Evolutionary conservation across 2,329 filamentous ascomycete species (phyloP).

Genomic region (Colletotrichum navitas): DNA sequence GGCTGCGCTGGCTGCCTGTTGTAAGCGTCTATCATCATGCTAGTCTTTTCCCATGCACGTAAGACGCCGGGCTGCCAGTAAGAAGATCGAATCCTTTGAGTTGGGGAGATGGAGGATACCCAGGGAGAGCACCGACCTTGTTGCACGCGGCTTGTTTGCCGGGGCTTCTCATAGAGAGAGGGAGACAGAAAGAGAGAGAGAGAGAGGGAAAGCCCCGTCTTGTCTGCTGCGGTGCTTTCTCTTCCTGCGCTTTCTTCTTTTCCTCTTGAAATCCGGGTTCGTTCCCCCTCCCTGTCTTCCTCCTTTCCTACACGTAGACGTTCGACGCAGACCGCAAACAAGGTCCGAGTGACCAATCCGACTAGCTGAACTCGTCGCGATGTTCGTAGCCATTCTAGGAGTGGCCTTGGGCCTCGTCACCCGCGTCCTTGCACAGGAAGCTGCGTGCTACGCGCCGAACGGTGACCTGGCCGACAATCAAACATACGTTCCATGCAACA

Average conservation of each 20-base stretch:
- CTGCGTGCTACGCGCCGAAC: constrained; percentile 48
- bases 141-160: constrained; percentile 5
- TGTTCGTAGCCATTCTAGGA: constrained; percentile 11
- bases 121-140: neutral
- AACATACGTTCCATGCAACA: constrained; percentile 51
- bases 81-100: constrained; percentile 6
- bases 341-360: neutral
- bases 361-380: neutral
- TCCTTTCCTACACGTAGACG: neutral
- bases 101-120: constrained; percentile 1
- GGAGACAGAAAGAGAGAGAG: constrained; percentile 25
- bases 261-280: neutral
- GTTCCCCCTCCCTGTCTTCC: constrained; percentile 9
- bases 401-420: constrained; percentile 7
- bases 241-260: neutral
- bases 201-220: constrained; percentile 2
- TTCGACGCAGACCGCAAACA: neutral
- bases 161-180: constrained; percentile 19
- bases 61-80: constrained; percentile 24
- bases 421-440: constrained; percentile 16
- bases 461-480: constrained; percentile 47
- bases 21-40: constrained; percentile 8
- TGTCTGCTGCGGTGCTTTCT: neutral
- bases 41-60: constrained; percentile 27
- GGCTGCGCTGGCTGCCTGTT: constrained; percentile 16